Evolutionary conservation across 345 rosid genomes (phyloP).

Genomic region (Brassica cretica): DNA sequence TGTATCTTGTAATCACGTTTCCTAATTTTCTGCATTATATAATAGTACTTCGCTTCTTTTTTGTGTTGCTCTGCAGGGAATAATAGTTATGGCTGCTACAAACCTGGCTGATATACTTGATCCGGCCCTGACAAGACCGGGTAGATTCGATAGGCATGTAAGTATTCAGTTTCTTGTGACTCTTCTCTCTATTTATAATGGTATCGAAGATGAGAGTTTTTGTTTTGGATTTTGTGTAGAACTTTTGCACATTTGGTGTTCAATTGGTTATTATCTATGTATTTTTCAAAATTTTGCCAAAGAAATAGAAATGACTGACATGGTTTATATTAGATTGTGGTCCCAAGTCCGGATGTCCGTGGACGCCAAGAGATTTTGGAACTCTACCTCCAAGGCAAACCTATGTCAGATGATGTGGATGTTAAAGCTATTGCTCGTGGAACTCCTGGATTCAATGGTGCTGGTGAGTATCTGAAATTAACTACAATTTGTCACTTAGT

Average conservation of each 20-base stretch:
- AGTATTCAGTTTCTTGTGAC: constrained; percentile 48
- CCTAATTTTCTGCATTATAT: not conserved
- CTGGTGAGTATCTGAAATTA: constrained; percentile 54
- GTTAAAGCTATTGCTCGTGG: constrained; percentile 95
- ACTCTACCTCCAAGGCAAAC: constrained; percentile 92
- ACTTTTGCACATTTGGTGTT: not conserved
- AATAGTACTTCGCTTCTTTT: constrained; percentile 9
- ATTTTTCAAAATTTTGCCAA: not conserved
- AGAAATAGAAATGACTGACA: constrained; percentile 38
- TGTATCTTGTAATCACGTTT: constrained; percentile 1
- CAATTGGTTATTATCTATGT: not conserved
- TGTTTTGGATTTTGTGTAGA: not conserved
- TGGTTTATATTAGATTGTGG: constrained; percentile 65
- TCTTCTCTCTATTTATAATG: not conserved
- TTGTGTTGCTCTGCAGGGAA: constrained; percentile 58
- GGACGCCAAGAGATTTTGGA: constrained; percentile 98
- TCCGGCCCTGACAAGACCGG: constrained; percentile 99
- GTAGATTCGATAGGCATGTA: constrained; percentile 99
- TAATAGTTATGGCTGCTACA: constrained; percentile 98
- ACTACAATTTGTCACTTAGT: constrained; percentile 2
- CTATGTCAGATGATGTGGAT: constrained; percentile 85
- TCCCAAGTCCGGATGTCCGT: constrained; percentile 89
- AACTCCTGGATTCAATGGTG: constrained; percentile 99
- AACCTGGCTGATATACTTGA: constrained; percentile 98
- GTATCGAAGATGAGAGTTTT: not conserved